A percentile compares a stretch with the other conserved stretches of the same genome.
Conservation (phyloP, 2,329 filamentous ascomycete species). For the Curvularia spicifera region DNA sequence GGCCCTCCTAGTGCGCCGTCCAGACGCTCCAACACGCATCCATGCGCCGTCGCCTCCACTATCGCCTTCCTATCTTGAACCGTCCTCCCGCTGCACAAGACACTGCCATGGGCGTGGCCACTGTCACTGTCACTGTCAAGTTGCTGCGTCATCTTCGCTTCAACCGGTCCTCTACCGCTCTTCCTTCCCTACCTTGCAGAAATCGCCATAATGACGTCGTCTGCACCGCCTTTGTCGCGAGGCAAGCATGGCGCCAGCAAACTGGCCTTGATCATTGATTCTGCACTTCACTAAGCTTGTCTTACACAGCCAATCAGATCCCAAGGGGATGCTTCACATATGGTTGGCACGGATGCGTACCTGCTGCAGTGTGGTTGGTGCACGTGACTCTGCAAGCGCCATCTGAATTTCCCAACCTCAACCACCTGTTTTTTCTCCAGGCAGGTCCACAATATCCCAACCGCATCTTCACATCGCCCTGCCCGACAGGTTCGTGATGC, state of each 20-base stretch:
- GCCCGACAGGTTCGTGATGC: not conserved
- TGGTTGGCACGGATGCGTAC: not conserved
- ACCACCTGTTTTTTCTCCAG: not conserved
- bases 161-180: not conserved
- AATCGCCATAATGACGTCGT: not conserved
- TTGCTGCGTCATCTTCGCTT: not conserved
- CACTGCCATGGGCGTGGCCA: not conserved
- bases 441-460: constrained; percentile 10
- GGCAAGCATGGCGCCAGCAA: not conserved
- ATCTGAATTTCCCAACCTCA: constrained; percentile 13
- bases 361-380: not conserved
- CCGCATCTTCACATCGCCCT: constrained; percentile 2
- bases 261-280: not conserved
- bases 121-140: not conserved
- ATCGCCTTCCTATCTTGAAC: constrained; percentile 23
- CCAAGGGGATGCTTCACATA: not conserved
- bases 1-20: constrained; percentile 24
- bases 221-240: not conserved
- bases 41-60: constrained; percentile 7
- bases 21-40: constrained; percentile 25
- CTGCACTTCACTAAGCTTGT: not conserved
- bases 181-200: not conserved
- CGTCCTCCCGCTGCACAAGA: constrained; percentile 12
- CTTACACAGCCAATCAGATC: not conserved
- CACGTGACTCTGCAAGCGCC: constrained; percentile 20